Conservation (phyloP, 371 early-diverging fungal species). For the Circinella umbellata region DNA sequence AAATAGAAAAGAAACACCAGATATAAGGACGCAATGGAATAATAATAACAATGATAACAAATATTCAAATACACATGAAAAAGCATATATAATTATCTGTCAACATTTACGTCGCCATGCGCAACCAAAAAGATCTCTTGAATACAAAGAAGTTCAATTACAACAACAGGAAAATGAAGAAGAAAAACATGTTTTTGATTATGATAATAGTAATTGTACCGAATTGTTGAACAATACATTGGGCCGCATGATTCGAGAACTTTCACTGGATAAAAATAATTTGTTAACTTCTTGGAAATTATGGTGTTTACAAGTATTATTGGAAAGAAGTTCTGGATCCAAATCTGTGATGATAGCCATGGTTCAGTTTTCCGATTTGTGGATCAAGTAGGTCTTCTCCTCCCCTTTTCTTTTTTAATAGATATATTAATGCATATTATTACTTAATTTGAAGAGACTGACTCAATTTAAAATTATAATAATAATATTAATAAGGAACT, state of each 20-base stretch:
- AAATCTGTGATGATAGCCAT: slow-evolving; percentile 30
- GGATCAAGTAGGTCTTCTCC: slow-evolving; percentile 29
- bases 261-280: background rate
- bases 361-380: slow-evolving; percentile 38
- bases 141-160: slow-evolving; percentile 8
- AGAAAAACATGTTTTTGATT: too few relatives aligned
- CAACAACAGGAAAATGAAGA: background rate
- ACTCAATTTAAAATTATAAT: background rate
- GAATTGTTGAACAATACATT: background rate
- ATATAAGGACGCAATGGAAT: background rate
- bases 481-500: slow-evolving; percentile 17
- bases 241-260: background rate
- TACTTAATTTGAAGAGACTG: too few relatives aligned
- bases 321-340: slow-evolving; percentile 21
- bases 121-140: slow-evolving; percentile 6
- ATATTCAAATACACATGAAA: slow-evolving; percentile 12
- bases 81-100: slow-evolving; percentile 23
- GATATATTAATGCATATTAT: too few relatives aligned
- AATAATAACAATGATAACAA: background rate
- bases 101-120: slow-evolving; percentile 11
- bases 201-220: background rate
- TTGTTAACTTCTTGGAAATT: slow-evolving; percentile 6
- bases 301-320: slow-evolving; percentile 22
- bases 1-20: background rate
- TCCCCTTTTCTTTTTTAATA: too few relatives aligned